phyloP scores from a whole-genome alignment of 768 basidiomycete genomes.

The Tulasnella calospora region DNA sequence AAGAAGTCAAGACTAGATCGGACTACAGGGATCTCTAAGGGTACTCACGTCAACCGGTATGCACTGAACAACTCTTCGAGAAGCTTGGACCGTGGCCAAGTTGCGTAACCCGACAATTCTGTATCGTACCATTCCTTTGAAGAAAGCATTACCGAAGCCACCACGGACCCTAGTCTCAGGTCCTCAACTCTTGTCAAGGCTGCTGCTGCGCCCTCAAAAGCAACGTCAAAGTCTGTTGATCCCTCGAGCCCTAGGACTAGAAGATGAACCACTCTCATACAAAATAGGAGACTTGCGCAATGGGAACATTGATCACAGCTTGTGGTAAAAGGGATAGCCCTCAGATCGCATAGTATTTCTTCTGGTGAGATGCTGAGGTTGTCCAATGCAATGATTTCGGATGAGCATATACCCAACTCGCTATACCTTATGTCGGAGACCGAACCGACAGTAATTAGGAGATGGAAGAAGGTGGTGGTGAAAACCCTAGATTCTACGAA shows the following conservation, averaged over 20 bases:
- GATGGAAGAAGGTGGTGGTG: not conserved
- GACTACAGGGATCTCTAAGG: not conserved
- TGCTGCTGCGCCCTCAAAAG: not conserved
- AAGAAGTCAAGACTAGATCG: not conserved
- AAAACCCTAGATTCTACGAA: not conserved
- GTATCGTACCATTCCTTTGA: not conserved
- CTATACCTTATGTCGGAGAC: too few species aligned
- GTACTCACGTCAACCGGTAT: not conserved
- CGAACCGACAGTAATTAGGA: not conserved
- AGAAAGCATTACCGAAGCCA: not conserved
- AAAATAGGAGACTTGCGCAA: not conserved
- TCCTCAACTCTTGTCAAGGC: not conserved
- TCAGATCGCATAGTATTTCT: not conserved
- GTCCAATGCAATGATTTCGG: not conserved
- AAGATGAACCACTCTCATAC: not conserved
- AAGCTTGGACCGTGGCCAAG: not conserved
- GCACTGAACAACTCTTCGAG: not conserved
- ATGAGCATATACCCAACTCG: not conserved
- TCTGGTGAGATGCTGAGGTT: not conserved
- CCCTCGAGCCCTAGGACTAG: not conserved
- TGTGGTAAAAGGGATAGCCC: not conserved
- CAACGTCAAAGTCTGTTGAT: not conserved
- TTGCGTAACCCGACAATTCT: not conserved
- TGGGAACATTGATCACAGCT: not conserved
- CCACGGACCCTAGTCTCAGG: not conserved